Conservation (phyloP, 495 filamentous ascomycete genomes). For the Neurospora discreta region DNA sequence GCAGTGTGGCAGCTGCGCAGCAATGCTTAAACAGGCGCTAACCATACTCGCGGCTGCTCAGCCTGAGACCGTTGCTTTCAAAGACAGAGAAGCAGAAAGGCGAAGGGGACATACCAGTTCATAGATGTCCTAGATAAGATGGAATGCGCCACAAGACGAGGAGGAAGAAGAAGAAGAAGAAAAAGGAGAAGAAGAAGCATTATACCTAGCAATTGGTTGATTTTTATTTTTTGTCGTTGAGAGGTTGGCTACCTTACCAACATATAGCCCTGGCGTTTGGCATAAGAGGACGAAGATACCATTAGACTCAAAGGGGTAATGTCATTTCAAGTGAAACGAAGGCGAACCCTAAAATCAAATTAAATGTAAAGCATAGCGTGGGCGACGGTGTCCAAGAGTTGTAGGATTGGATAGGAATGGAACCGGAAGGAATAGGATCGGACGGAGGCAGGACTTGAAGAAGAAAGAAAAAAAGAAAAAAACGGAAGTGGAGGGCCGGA, state of each 20-base stretch:
- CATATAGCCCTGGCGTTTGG: not conserved
- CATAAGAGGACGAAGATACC: not conserved
- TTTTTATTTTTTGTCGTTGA: not conserved
- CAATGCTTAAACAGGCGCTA: not conserved
- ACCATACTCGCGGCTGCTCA: not conserved
- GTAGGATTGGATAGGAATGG: not conserved
- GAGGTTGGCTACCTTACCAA: not conserved
- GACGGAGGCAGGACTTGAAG: no score
- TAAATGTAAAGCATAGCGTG: not conserved
- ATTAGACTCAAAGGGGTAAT: not conserved
- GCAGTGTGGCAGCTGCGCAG: not conserved
- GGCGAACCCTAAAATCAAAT: not conserved
- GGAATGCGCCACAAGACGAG: not conserved
- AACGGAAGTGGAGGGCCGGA: not conserved
- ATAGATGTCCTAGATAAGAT: not conserved
- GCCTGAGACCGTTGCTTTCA: not conserved
- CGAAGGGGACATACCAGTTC: not conserved
- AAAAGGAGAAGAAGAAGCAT: not conserved
- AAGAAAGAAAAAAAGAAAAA: not conserved
- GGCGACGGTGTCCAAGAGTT: not conserved
- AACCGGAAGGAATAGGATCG: not conserved
- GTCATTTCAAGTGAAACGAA: not conserved
- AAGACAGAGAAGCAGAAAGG: not conserved
- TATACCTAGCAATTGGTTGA: not conserved
- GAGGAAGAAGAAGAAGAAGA: not conserved